Conservation (phyloP, 495 filamentous ascomycete genomes). For the Extremus antarcticus region DNA sequence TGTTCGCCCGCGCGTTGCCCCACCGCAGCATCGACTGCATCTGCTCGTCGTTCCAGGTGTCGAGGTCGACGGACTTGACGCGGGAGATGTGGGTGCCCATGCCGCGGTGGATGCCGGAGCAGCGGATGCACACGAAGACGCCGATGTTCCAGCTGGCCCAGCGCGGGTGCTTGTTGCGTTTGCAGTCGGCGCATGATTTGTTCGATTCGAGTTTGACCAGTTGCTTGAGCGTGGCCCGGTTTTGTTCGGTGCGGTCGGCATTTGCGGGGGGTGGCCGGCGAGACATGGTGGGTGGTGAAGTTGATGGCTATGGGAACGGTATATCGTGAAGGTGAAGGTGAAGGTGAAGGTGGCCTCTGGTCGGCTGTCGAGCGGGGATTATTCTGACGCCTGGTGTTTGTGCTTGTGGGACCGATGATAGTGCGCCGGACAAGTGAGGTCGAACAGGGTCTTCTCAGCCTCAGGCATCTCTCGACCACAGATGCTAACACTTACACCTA, state of each 20-base stretch:
- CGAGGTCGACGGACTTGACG: conserved; percentile 95
- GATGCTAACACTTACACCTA: too few species aligned
- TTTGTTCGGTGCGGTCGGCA: conserved; percentile 77
- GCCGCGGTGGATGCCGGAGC: conserved; percentile 93
- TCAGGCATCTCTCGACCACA: too few species aligned
- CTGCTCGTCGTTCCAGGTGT: conserved; percentile 98
- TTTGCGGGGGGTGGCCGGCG: conserved; percentile 63
- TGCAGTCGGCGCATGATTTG: conserved; percentile 96
- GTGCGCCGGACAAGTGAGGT: too few species aligned
- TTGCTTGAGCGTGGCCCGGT: conserved; percentile 80
- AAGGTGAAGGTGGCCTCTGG: too few species aligned
- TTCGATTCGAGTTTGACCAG: conserved; percentile 87
- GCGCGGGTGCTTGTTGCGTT: conserved; percentile 95
- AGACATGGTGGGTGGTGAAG: conserved; percentile 58
- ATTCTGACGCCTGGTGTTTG: too few species aligned
- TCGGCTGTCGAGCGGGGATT: too few species aligned
- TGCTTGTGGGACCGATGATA: too few species aligned
- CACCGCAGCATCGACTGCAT: conserved; percentile 81
- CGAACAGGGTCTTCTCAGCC: too few species aligned
- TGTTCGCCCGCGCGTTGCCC: conserved; percentile 93
- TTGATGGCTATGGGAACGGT: too few species aligned
- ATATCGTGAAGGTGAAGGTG: too few species aligned
- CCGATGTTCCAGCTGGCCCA: conserved; percentile 98
- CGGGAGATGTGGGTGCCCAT: conserved; percentile 98
- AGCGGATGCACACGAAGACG: conserved; percentile 93